Evolutionary conservation across 2,329 filamentous ascomycete species (phyloP), one percentile per base, ranked within the genome.

Genomic region (Cryphonectria radicalis): DNA sequence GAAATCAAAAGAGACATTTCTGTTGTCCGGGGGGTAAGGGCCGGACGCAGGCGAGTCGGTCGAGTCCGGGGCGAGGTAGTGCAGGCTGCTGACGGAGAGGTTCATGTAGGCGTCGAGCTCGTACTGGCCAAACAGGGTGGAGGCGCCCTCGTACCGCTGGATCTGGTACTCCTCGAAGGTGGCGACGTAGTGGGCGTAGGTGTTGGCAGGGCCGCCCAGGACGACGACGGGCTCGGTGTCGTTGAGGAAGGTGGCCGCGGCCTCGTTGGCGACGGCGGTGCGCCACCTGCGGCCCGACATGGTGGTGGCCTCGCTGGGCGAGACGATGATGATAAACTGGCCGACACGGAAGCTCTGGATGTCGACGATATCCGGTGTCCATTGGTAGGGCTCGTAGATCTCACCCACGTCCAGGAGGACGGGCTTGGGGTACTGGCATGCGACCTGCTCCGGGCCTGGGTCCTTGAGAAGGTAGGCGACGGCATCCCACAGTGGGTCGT

Each of bases 61-160:
- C 73, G 82, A 80, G 63, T 83, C 83, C 69, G 83, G 82, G 14
- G 85, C 84, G 4, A 97, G 87, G 78, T 91, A 91, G 22, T 86
- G 86, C 4, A 96, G 87, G 79, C 92, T 89, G 50, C 85, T 86
- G n/a, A 94, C 84, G 0, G 93, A 95, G 60, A 95, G 85, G 80
- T 97, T 95, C 82, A 98, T 93, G 82, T 96, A 96, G 0, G 94
- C 95, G 50, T 92, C 89, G 14, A 98, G 87, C 0, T 94, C 93
- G 80, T 94, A 90, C 2, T 88, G 92, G 0, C 95, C 95, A 79
- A 93, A 96, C 2, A 98, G 88, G 0, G 95, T 98, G 8, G 92
- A 95, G 0, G 93, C 95, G n/a, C 95, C 95, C 82, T 98, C 95
- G 81, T 98, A 98, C 13, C 95, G 91, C 82, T 98, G 95, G 63